Conservation (phyloP, 1,284 basidiomycete genomes). For the Neolentinus lepideus region DNA sequence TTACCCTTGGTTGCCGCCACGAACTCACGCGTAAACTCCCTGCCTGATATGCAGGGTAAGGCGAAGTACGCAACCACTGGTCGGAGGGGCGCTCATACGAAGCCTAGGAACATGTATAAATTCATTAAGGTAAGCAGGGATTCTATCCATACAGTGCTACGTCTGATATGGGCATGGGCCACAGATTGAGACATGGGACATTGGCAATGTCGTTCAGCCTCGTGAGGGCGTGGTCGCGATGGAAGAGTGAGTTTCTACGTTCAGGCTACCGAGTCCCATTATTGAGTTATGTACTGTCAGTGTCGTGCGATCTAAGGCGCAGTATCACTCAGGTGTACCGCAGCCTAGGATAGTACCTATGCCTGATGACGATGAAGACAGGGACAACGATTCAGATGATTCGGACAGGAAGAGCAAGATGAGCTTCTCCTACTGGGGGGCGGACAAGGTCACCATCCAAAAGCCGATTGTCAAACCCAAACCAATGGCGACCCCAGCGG, state of each 20-base stretch:
- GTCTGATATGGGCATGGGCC: slow-evolving; percentile 5
- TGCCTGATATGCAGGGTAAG: slow-evolving; percentile 74
- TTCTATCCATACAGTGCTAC: slow-evolving; percentile 4
- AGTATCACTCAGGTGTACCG: slow-evolving; percentile 39
- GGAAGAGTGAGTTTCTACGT: slow-evolving; percentile 63
- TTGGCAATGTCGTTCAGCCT: slow-evolving; percentile 65
- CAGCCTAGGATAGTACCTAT: slow-evolving; percentile 68
- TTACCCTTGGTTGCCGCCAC: slow-evolving; percentile 76
- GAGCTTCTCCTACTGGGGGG: slow-evolving; percentile 88
- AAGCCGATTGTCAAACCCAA: slow-evolving; percentile 59
- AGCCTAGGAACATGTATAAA: slow-evolving; percentile 87
- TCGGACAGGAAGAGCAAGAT: slow-evolving; percentile 85
- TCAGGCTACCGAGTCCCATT: slow-evolving; percentile 3
- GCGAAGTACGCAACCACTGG: slow-evolving; percentile 76
- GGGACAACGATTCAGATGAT: slow-evolving; percentile 63
- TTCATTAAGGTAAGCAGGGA: slow-evolving; percentile 62
- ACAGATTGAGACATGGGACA: slow-evolving; percentile 87
- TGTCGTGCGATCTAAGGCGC: slow-evolving; percentile 60
- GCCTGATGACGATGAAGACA: slow-evolving; percentile 51
- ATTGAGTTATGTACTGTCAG: slow-evolving; percentile 27
- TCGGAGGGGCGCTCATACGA: slow-evolving; percentile 62
- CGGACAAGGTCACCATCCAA: slow-evolving; percentile 79
- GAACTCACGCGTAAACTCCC: slow-evolving; percentile 60
- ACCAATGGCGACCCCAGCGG: slow-evolving; percentile 25
- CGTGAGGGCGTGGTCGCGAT: slow-evolving; percentile 72